Evolutionary conservation across 78 protist genomes (phyloP), one percentile per base, ranked within the genome.

Genomic region (Dictyostelium firmibasis): DNA sequence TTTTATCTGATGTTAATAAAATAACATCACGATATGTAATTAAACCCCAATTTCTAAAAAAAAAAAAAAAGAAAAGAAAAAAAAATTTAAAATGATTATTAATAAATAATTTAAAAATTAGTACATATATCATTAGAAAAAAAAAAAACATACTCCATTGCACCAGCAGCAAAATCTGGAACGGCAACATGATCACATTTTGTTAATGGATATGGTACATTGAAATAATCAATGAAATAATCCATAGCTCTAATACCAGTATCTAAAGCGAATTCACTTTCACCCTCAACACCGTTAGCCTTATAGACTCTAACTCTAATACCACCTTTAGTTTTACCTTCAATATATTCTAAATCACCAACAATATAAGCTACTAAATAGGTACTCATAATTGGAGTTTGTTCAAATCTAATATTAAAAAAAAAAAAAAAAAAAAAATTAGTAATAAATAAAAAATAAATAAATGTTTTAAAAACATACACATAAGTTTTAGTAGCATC

Each of bases 111-210:
- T 44, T n/a, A 53, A 77, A 75, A 50, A 36, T 8, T 27, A 31
- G 8, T 5, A 23, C n/a, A n/a, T n/a, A n/a, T n/a, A n/a, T n/a
- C n/a, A n/a, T n/a, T 36, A 41, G 33, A 47, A 72, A 44, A 27
- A 27, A 2, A 10, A 31, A 31, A 20, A 41, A 89, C 93, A 35
- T 83, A 86, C 94, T 97, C 98, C 97, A 97, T 97, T 4, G 99
- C 99, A 11, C 98, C 98, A n/a, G 74, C 74, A 0, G 74, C 74
- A 25, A 64, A 64, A 64, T 64, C 62, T 3, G 98, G 97, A 29
- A 98, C 29, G n/a, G 98, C 97, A n/a, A 97, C 44, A 33, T 96
- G 41, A 64, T 99, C 99, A 50, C 86, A 50, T 97, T 99, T 99
- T 25, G 95, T 89, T 16, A 98, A 94, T 36, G 98, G 98, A 60